Evolutionary conservation across 371 early-diverging fungal species (phyloP), one percentile per base, ranked within the genome.

Genomic region (Mortierella sp.): DNA sequence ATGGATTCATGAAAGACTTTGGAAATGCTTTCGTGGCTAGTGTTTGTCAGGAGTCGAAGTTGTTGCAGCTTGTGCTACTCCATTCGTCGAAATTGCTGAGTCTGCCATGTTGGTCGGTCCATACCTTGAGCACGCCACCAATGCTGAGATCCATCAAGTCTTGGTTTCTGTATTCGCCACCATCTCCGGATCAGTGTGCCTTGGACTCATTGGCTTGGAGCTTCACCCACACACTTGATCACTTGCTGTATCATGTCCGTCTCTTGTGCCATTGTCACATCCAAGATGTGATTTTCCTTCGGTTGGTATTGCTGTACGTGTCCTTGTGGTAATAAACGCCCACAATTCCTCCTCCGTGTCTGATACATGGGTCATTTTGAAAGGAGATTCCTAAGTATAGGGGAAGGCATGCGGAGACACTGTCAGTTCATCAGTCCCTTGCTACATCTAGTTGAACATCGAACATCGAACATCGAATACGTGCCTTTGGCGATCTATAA

Each of bases 181-280:
- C 60, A 89, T 94, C 65, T 88, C 94, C 34, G 96, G 96, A 34
- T 94, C 95, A 1, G 92, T 92, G 9, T 78, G 93, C 44, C 82
- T 90, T 55, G 92, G 87, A 31, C 92, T 91, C 66, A 85, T 91
- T 61, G 74, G 83, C 2, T 81, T 80, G 91, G 91, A 51, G 88
- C 90, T 5, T 79, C 83, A 48, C 83, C 91, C 21, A 80, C 86
- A 25, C 83, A 88, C 52, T 69, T 93, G 40, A 83, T 93, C 64
- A 94, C 95, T 2, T 89, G 94, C 8, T 95, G 95, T 78, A 84
- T 95, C 85, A 95, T 95, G 95, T 96, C 96, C 25, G 90, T 95
- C 37, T 96, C 96, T 1, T 91, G 94, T 71, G 90, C 94, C 6
- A 78, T 96, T 40, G 89, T 93, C 39, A 85, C 95, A 48, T 92